Percentiles rank a stretch among this genome's conserved stretches.
These are phyloP conservation scores for Fusarium sambucinum DNA, from an alignment of 2,329 filamentous ascomycete genomes.

Conservation along the genomic window DNA sequence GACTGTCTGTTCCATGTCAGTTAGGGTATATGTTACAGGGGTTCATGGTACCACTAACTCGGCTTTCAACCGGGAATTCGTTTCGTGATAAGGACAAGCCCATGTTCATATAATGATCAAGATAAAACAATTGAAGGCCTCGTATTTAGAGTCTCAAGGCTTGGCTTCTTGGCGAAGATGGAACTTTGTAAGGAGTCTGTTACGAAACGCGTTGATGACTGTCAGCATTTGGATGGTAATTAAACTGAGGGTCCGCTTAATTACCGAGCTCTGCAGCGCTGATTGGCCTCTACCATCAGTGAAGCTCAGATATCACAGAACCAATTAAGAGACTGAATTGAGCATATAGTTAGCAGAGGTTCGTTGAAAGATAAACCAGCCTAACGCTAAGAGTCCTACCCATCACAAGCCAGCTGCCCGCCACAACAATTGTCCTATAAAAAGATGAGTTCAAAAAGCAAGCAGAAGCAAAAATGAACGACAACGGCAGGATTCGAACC, in stretches of 20 bases:
- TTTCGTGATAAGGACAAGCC: slow-evolving; percentile 10
- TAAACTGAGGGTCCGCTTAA: slow-evolving; percentile 3
- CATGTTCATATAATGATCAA: background rate
- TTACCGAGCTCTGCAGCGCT: background rate
- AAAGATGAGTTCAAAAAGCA: background rate
- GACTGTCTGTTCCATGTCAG: slow-evolving; percentile 20
- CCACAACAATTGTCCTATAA: background rate
- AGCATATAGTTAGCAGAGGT: too few species aligned
- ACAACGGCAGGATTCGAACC: slow-evolving; percentile 37
- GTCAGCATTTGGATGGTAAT: slow-evolving; percentile 36
- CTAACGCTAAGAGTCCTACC: background rate
- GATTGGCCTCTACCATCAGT: background rate
- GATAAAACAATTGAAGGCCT: accelerated
- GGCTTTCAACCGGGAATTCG: slow-evolving; percentile 24
- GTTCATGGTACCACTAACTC: background rate
- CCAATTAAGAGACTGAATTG: background rate
- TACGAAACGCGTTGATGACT: background rate
- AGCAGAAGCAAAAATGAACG: background rate
- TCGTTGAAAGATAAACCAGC: background rate
- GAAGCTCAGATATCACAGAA: background rate
- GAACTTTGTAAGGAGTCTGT: background rate
- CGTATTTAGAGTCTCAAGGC: accelerated
- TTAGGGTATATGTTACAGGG: accelerated
- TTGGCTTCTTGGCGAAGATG: background rate
- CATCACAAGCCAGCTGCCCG: background rate